These are phyloP conservation scores for Hymenoscyphus occultus DNA, from an alignment of 2,329 filamentous ascomycete species.

Conservation along the genomic window DNA sequence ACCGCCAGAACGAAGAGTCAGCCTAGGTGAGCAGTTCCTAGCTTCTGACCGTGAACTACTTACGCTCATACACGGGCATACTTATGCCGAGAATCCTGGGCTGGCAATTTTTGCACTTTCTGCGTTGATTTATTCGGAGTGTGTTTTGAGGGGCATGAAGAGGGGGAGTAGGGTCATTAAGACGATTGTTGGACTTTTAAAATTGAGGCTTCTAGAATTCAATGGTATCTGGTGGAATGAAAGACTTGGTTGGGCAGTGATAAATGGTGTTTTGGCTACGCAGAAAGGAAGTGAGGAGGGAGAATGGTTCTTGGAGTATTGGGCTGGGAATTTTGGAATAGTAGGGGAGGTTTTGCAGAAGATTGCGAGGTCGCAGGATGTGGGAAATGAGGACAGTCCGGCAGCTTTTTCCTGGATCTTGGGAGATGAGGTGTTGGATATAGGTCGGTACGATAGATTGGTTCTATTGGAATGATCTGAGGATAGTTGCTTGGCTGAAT, in stretches of 20 bases:
- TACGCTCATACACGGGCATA: neutral
- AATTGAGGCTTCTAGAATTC: neutral
- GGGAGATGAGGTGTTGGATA: slow-evolving; percentile 2
- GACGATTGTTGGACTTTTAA: slow-evolving; percentile 4
- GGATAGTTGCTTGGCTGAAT: no score
- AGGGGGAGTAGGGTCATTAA: neutral
- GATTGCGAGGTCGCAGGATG: neutral
- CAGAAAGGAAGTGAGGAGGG: neutral
- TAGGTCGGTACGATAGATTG: neutral
- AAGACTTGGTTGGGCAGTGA: neutral
- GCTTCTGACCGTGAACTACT: slow-evolving; percentile 9
- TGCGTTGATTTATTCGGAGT: slow-evolving; percentile 7
- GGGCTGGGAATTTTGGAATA: neutral
- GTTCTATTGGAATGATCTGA: neutral
- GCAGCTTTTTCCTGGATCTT: slow-evolving; percentile 9
- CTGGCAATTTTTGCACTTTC: slow-evolving; percentile 4
- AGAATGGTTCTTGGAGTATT: slow-evolving; percentile 6
- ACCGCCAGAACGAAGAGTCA: slow-evolving; percentile 1
- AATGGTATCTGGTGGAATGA: neutral
- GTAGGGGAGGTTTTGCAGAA: neutral
- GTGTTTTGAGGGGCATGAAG: slow-evolving; percentile 4
- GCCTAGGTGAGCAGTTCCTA: slow-evolving; percentile 7
- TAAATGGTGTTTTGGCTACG: slow-evolving; percentile 7
- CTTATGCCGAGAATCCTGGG: neutral
- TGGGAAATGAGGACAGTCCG: neutral